These are phyloP conservation scores for Macrocybe gigantea DNA, from an alignment of 768 basidiomycete species.

Conservation along the genomic window DNA sequence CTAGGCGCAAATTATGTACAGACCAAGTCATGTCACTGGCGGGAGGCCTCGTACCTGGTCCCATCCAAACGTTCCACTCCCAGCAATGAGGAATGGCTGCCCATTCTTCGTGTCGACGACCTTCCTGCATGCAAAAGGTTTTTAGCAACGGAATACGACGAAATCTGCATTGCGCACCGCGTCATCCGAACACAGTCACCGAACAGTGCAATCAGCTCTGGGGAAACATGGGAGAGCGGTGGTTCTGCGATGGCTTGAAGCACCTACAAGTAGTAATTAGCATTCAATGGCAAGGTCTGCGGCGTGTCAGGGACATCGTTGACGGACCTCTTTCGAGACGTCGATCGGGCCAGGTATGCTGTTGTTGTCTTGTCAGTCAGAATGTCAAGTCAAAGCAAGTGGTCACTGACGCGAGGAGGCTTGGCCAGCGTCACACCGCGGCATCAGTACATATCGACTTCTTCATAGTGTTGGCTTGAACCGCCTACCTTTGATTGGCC, in stretches of 20 bases:
- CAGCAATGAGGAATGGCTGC: slow-evolving; percentile 82
- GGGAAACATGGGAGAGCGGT: slow-evolving; percentile 75
- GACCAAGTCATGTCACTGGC: neutral
- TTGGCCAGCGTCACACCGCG: neutral
- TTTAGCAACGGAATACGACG: neutral
- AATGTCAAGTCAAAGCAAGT: neutral
- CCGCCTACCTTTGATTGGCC: no score
- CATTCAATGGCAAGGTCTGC: neutral
- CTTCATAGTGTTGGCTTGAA: no score
- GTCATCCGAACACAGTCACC: slow-evolving; percentile 75
- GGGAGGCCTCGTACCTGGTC: slow-evolving; percentile 50
- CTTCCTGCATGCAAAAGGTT: slow-evolving; percentile 32
- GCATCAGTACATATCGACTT: no score
- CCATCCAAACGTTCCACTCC: slow-evolving; percentile 89
- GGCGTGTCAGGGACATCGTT: neutral
- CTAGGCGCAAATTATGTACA: slow-evolving; percentile 23
- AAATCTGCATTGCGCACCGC: slow-evolving; percentile 28
- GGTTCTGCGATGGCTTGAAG: slow-evolving; percentile 81
- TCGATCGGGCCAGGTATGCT: slow-evolving; percentile 53
- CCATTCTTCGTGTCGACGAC: slow-evolving; percentile 62
- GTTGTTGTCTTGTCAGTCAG: neutral
- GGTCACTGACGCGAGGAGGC: slow-evolving; percentile 15
- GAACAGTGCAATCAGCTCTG: slow-evolving; percentile 75
- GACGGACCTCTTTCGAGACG: slow-evolving; percentile 26
- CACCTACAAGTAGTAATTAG: slow-evolving; percentile 34